Base-by-base conservation (phyloP, 2,329 filamentous ascomycete species). In the Incumbomyces delicatus region DNA sequence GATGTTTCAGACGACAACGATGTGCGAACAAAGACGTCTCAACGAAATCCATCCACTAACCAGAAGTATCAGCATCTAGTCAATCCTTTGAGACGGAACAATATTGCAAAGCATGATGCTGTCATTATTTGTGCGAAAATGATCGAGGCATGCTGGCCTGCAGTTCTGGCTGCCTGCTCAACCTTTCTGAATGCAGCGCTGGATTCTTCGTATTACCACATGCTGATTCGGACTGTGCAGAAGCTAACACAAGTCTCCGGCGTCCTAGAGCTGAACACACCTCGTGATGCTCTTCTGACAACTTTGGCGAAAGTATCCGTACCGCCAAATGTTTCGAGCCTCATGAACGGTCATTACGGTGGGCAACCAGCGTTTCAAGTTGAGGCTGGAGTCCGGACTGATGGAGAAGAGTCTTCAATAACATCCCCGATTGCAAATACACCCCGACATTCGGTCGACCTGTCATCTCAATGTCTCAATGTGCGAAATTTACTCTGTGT, bases 221-320 rank as follows among this genome's bases (percentile, higher is more conserved):
- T 83, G 8, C 71, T 98, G 1, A 90, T 98, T 18, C 79, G 92
- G 54, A 86, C 90, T 0, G 94, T 96, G 56, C 92, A 98, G 59
- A 88, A 94, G 54, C 86, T 98, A 58, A 85, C 92, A 1, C 94
- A 98, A 61, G 90, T 96, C 2, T 87, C 92, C 33, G 94, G 92
- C 4, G 72, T 98, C 39, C 68, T 98, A 7, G 81, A 89, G 52
- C 76, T 96, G 8, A 72, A 76, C 11, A 95, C 90, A 0, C 89
- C 92, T 0, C 76, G 92, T 53, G 92, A 98, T 71, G 92, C 92
- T 0, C 94, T 98, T 58, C 72, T 98, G 30, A 96, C 92, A 0
- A 95, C 90, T 0, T 70, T 98, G 2, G 88, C 87, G 0, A 98
- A 98, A 66, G 83, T 89, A 36, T 88, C 92, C 6, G 86, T 96